Percentiles rank a stretch among this genome's conserved stretches.
These are phyloP conservation scores for Cicer pinnatifidum DNA, from an alignment of 306 rosid species.

Conservation along the genomic window DNA sequence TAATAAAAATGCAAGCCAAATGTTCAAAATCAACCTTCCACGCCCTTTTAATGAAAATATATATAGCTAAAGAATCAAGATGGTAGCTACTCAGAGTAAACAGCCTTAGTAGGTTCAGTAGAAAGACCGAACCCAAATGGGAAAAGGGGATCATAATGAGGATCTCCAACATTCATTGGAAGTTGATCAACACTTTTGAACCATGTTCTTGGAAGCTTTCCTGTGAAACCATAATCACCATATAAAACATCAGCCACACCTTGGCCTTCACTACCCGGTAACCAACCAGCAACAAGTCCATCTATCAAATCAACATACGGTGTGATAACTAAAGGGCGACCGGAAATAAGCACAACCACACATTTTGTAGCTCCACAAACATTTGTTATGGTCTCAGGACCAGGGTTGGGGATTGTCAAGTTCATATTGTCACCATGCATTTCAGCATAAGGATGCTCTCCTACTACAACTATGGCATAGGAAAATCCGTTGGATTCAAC, in stretches of 20 bases:
- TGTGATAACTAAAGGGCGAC: conserved; percentile 57
- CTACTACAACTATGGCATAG: conserved; percentile 55
- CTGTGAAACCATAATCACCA: conserved; percentile 60
- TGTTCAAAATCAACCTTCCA: conserved; percentile 26
- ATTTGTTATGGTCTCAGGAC: conserved; percentile 50
- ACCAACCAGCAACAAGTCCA: conserved; percentile 58
- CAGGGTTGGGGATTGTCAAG: conserved; percentile 48
- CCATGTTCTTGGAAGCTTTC: conserved; percentile 61
- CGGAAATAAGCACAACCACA: conserved; percentile 55
- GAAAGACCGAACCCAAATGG: conserved; percentile 60
- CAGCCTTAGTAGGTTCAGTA: conserved; percentile 43
- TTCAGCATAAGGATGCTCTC: conserved; percentile 63
- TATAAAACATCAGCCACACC: conserved; percentile 58
- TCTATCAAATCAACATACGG: conserved; percentile 50
- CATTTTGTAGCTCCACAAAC: conserved; percentile 54
- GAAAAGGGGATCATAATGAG: conserved; percentile 59
- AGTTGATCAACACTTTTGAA: conserved; percentile 58
- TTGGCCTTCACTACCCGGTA: conserved; percentile 62
- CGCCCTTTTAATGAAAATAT: neutral
- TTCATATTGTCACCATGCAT: conserved; percentile 51
- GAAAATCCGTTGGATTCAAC: conserved; percentile 51
- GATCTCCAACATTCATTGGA: conserved; percentile 60
- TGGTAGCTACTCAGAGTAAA: conserved; percentile 34
- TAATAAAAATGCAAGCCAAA: conserved; percentile 8
- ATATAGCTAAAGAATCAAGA: conserved; percentile 11